A percentile compares a stretch with the other conserved stretches of the same genome.
phyloP scores from a whole-genome alignment of 257 asterid species.

The Craterostigma plantagineum region DNA sequence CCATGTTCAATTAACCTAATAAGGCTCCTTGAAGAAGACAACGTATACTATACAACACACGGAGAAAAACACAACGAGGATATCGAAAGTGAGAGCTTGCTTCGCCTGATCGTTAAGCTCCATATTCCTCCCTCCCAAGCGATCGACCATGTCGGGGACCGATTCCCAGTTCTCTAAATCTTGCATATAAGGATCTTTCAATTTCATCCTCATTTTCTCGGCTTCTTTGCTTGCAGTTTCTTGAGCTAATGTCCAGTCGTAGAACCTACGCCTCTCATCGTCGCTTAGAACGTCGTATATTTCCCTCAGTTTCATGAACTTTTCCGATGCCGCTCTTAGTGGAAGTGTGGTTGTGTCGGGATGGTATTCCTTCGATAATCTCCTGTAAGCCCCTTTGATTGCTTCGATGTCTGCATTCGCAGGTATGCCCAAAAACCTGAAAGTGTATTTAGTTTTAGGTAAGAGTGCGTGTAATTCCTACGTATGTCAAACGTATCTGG shows the following conservation, averaged over 20 bases:
- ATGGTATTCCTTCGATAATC: constrained; percentile 72
- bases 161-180: constrained; percentile 36
- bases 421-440: constrained; percentile 67
- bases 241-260: constrained; percentile 84
- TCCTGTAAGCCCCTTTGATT: constrained; percentile 70
- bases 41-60: constrained; percentile 50
- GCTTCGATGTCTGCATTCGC: constrained; percentile 67
- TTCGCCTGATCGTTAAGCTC: constrained; percentile 68
- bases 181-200: constrained; percentile 47
- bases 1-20: constrained; percentile 11
- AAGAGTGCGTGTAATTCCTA: no score
- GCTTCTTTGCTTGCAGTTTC: constrained; percentile 72
- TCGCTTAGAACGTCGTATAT: constrained; percentile 44
- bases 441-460: no score
- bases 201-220: constrained; percentile 59
- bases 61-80: constrained; percentile 43
- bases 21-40: constrained; percentile 47
- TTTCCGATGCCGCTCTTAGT: constrained; percentile 59
- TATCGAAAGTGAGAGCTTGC: constrained; percentile 75
- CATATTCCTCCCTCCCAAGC: constrained; percentile 79
- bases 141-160: constrained; percentile 69
- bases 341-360: constrained; percentile 95
- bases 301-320: constrained; percentile 58
- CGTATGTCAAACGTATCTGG: no score
- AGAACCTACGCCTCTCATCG: constrained; percentile 51